phyloP scores from a whole-genome alignment of 257 asterid species.

The Solanum lycopersicoides region DNA sequence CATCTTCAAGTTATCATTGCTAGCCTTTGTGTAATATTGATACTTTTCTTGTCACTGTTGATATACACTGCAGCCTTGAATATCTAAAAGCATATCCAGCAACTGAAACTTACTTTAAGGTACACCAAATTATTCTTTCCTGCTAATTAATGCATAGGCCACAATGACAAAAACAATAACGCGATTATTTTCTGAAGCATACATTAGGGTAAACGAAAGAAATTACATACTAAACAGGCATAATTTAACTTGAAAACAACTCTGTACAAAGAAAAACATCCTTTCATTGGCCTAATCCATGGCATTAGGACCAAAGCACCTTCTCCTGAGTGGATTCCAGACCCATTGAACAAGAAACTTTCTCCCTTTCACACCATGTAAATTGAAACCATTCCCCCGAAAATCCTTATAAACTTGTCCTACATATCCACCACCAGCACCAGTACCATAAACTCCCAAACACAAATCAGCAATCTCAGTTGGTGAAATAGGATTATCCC shows the following conservation, averaged over 20 bases:
- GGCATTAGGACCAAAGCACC: slow-evolving; percentile 74
- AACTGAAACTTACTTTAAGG: background rate
- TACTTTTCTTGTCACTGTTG: background rate
- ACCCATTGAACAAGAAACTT: slow-evolving; percentile 81
- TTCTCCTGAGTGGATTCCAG: slow-evolving; percentile 49
- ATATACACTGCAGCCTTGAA: background rate
- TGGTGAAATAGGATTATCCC: slow-evolving; percentile 64
- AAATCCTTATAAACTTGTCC: slow-evolving; percentile 50
- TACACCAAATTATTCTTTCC: background rate
- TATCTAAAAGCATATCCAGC: background rate
- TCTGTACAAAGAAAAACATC: background rate
- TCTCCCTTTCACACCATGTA: slow-evolving; percentile 61
- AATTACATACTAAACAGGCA: background rate
- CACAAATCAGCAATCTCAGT: slow-evolving; percentile 71
- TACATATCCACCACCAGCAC: slow-evolving; percentile 61
- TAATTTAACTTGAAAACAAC: background rate
- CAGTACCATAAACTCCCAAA: slow-evolving; percentile 61
- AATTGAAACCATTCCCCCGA: slow-evolving; percentile 46
- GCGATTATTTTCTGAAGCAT: background rate
- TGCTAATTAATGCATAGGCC: background rate
- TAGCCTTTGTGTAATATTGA: background rate
- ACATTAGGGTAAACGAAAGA: background rate
- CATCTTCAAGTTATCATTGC: background rate
- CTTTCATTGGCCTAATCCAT: slow-evolving; percentile 14
- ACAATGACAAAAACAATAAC: background rate